phyloP scores from a whole-genome alignment of 1,284 basidiomycete species.

The Ustilago xerochloae region DNA sequence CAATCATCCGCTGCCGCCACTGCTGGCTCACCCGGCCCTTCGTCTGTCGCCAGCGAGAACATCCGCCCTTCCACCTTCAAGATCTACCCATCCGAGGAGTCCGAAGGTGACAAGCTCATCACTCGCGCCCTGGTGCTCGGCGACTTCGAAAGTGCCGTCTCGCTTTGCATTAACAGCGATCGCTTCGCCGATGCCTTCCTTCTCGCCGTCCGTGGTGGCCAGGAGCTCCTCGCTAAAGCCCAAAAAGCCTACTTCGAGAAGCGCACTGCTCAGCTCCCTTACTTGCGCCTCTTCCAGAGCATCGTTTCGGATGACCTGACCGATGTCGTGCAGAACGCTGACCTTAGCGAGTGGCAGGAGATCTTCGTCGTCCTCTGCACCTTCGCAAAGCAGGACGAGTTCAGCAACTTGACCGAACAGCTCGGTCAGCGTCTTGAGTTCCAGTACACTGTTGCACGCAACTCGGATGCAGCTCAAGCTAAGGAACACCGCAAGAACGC shows the following conservation, averaged over 20 bases:
- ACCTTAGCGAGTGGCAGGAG: conserved; percentile 93
- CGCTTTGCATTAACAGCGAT: conserved; percentile 87
- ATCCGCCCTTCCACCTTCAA: conserved; percentile 79
- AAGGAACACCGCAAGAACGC: conserved; percentile 84
- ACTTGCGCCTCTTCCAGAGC: conserved; percentile 93
- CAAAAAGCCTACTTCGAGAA: conserved; percentile 94
- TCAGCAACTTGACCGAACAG: conserved; percentile 86
- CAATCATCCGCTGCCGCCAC: conserved; percentile 72
- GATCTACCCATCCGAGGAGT: conserved; percentile 89
- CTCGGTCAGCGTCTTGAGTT: conserved; percentile 90
- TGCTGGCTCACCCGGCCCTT: conserved; percentile 68
- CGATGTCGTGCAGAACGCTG: conserved; percentile 95
- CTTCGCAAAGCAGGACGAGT: conserved; percentile 87
- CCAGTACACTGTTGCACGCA: conserved; percentile 73
- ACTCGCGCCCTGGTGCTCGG: conserved; percentile 94
- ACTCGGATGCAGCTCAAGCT: conserved; percentile 66
- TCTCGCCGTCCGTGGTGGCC: conserved; percentile 88
- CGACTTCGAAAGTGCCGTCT: conserved; percentile 92
- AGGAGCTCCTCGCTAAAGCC: conserved; percentile 86
- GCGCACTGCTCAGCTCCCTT: conserved; percentile 80
- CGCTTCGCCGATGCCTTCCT: conserved; percentile 94
- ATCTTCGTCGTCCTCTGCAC: conserved; percentile 97
- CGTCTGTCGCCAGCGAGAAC: conserved; percentile 81
- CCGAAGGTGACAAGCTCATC: conserved; percentile 86
- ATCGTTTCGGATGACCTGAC: conserved; percentile 91